Percentiles rank a stretch among this genome's conserved stretches.
phyloP scores from a whole-genome alignment of 2,329 filamentous ascomycete genomes.

The Fonsecaea pugnacius region DNA sequence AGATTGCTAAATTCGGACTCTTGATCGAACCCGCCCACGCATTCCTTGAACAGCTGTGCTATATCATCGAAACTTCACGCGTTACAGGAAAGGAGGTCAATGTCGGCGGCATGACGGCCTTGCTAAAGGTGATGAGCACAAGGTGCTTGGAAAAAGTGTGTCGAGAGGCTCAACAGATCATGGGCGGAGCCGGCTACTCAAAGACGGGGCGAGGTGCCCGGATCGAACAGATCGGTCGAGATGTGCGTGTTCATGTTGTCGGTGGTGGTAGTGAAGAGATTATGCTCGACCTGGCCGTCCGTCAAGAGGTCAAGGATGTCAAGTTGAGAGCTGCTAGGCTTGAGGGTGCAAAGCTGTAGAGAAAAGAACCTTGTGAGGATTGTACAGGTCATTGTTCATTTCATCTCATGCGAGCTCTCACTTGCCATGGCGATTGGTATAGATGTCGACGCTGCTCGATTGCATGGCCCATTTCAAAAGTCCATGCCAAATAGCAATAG shows the following conservation, averaged over 20 bases:
- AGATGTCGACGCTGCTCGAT: not conserved
- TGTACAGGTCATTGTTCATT: not conserved
- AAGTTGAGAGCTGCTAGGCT: constrained; percentile 29
- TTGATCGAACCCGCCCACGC: constrained; percentile 71
- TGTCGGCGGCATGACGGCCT: constrained; percentile 71
- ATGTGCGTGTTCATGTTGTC: constrained; percentile 66
- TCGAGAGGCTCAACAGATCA: constrained; percentile 61
- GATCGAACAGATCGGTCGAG: constrained; percentile 67
- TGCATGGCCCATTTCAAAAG: not conserved
- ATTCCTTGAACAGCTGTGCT: constrained; percentile 57
- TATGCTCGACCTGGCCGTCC: constrained; percentile 69
- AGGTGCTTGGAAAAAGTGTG: constrained; percentile 59
- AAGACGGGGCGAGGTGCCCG: constrained; percentile 71
- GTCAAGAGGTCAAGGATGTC: constrained; percentile 73
- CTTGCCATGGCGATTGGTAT: not conserved
- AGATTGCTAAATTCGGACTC: constrained; percentile 70
- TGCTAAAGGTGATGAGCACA: constrained; percentile 68
- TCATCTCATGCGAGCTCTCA: not conserved
- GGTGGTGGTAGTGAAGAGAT: constrained; percentile 75
- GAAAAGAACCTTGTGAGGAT: not conserved
- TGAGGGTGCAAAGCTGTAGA: constrained; percentile 33
- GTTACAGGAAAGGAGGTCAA: constrained; percentile 50
- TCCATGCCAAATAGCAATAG: not conserved
- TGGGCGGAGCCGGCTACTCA: constrained; percentile 74
- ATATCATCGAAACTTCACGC: constrained; percentile 60